These are phyloP conservation scores for Geotrichum siamense DNA, from an alignment of 1,139 yeast species.

Conservation along the genomic window DNA sequence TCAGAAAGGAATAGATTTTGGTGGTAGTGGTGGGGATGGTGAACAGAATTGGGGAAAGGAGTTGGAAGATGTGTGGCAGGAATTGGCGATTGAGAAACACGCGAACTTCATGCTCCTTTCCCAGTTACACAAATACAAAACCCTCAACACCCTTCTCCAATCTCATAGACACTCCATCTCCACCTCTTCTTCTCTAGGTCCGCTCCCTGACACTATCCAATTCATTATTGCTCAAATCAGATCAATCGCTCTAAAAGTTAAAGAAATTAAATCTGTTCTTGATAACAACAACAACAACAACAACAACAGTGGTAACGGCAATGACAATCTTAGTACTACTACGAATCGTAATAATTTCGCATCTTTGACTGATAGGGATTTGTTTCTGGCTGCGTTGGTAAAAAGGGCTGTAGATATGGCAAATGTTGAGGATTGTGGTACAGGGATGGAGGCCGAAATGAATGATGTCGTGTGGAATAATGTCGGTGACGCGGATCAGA, in stretches of 20 bases:
- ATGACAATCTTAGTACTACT: not conserved
- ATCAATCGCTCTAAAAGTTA: constrained; percentile 1
- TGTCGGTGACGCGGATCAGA: too few relatives aligned
- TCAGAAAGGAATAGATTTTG: constrained; percentile 49
- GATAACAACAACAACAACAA: not conserved
- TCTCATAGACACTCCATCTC: too few relatives aligned
- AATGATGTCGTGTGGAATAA: too few relatives aligned
- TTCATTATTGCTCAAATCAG: constrained; percentile 14
- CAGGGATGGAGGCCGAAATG: too few relatives aligned
- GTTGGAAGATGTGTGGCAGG: constrained; percentile 6
- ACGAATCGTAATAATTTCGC: too few relatives aligned
- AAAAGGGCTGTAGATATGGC: constrained; percentile 17
- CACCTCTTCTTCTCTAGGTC: too few relatives aligned
- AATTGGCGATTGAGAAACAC: constrained; percentile 8
- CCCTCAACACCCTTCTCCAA: too few relatives aligned
- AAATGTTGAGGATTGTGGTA: too few relatives aligned
- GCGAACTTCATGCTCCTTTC: too few relatives aligned
- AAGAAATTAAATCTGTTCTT: not conserved
- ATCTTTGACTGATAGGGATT: constrained; percentile 21
- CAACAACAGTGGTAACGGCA: not conserved
- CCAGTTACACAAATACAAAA: too few relatives aligned
- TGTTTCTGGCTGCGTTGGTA: constrained; percentile 21
- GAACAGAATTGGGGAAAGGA: not conserved
- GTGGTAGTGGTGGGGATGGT: not conserved
- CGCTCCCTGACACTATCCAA: constrained; percentile 12